phyloP scores from a whole-genome alignment of 352 stramenopile species.

The Phytopythium chamaehyphon region DNA sequence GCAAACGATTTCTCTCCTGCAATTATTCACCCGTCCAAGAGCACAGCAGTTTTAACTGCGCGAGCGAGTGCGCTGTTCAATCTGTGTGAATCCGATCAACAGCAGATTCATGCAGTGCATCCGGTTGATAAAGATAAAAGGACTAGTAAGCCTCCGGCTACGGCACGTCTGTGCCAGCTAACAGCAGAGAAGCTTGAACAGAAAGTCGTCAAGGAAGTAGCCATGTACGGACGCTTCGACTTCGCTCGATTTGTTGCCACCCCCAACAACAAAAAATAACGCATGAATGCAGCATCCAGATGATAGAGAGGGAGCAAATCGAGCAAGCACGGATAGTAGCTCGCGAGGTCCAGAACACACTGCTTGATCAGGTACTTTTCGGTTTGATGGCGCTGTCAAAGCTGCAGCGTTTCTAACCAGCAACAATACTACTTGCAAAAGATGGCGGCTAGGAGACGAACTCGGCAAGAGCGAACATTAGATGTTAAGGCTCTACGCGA shows the following conservation, averaged over 20 bases:
- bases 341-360: slow-evolving; percentile 3
- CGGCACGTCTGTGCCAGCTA: background rate
- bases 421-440: too few relatives aligned
- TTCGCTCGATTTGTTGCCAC: background rate
- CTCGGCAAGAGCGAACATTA: slow-evolving; percentile 18
- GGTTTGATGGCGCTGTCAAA: background rate
- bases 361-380: slow-evolving; percentile 20
- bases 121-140: background rate
- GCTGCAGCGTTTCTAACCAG: background rate
- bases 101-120: too few relatives aligned
- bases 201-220: background rate
- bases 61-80: background rate
- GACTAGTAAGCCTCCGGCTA: background rate
- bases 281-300: background rate
- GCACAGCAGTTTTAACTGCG: background rate
- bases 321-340: background rate
- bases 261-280: background rate
- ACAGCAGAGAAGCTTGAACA: background rate
- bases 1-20: background rate
- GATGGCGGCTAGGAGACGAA: slow-evolving; percentile 19
- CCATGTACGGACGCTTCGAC: background rate
- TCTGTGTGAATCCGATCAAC: background rate
- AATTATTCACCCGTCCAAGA: background rate
- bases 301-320: background rate
- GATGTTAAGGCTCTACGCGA: slow-evolving; percentile 21